Base-by-base conservation (phyloP, 768 basidiomycete genomes). In the Lenzites betulinus region DNA sequence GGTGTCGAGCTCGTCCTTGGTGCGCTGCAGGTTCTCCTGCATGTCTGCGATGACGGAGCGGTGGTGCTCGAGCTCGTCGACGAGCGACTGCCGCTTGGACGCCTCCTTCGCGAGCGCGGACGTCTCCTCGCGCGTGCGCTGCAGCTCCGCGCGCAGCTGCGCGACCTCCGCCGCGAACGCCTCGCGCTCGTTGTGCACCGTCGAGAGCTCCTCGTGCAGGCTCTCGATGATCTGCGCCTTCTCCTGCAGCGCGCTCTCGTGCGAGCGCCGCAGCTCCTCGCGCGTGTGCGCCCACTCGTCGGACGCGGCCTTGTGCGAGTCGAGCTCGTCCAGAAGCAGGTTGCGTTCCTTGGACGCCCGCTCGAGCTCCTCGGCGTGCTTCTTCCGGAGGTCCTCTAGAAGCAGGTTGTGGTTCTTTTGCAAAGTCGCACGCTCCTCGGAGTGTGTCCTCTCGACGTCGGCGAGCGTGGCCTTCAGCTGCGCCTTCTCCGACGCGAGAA, bases 1-100 rank as follows among this genome's bases (percentile, higher is more conserved):
- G 16, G 68, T 79, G 70, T 92, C 93, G 73, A 90, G 90, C 75
- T 93, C 91, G 67, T 93, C 88, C 75, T 90, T 90, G 68, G 86
- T 84, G 47, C 82, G 84, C 71, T 92, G 90, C 25, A 93, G 76
- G 63, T 83, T 86, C 61, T 89, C 87, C 66, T 93, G 91, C 72
- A 88, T 75, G 66, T 93, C 92, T 25, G 87, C 86, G 16, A 93
- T 78, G 28, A 86, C 78, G 9, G 86, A 87, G 25, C 90, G 89
- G 71, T 92, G 89, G 36, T 80, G 84, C 66, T 93, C 91, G 35
- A 94, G 77, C 68, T 95, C 91, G 22, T 82, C 80, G 11, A 83
- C 84, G 38, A 92, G 79, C 18, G 89, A 87, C 65, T 92, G 84
- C 41, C 85, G 87, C 65, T 88, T 87, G 8, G 90, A 89, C 11